phyloP scores from a whole-genome alignment of 305 asterid species.

The Fraxinus angustifolia region DNA sequence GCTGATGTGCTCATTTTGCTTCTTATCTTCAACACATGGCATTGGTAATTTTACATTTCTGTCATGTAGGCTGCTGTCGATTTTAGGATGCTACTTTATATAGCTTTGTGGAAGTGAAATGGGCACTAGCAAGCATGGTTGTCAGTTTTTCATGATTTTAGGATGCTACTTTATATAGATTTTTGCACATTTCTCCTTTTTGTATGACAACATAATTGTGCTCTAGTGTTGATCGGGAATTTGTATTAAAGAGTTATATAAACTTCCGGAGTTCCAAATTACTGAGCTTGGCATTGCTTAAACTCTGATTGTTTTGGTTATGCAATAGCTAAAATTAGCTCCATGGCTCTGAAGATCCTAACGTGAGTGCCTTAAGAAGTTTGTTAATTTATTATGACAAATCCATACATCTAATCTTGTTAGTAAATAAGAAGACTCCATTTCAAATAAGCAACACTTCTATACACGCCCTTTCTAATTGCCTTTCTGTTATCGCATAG shows the following conservation, averaged over 20 bases:
- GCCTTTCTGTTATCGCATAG: not conserved
- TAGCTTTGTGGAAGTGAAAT: not conserved
- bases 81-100: not conserved
- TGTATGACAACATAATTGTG: not conserved
- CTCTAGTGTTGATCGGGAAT: not conserved
- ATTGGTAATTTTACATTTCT: slow-evolving; percentile 53
- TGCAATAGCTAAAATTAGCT: not conserved
- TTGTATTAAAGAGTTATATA: not conserved
- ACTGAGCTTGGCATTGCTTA: slow-evolving; percentile 1
- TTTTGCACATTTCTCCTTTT: not conserved
- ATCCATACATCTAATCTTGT: too few relatives aligned
- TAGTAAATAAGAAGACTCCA: too few relatives aligned
- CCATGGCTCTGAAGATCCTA: not conserved
- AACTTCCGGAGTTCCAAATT: not conserved
- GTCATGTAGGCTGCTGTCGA: not conserved
- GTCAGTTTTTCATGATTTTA: not conserved
- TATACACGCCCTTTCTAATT: not conserved
- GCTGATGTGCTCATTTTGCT: too few relatives aligned
- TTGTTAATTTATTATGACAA: too few relatives aligned
- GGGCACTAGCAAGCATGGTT: not conserved
- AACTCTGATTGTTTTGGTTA: not conserved
- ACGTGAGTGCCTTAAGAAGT: not conserved
- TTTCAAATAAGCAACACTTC: not conserved
- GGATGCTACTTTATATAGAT: not conserved
- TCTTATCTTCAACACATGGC: slow-evolving; percentile 89